Evolutionary conservation across 2,329 filamentous ascomycete species (phyloP).

Genomic region (Lachnellula subtilissima): DNA sequence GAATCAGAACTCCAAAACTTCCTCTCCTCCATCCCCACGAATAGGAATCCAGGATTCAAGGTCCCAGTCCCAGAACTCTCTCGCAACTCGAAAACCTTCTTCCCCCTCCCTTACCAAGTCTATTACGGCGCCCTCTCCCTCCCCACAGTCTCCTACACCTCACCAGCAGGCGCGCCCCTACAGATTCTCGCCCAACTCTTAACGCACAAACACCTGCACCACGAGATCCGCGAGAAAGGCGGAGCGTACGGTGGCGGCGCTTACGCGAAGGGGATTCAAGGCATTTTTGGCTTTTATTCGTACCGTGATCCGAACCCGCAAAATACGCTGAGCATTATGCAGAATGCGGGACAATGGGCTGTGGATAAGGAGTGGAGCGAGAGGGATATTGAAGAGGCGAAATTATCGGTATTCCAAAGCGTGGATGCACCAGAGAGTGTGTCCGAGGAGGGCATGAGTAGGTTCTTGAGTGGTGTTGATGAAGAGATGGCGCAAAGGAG

Average conservation of each 20-base stretch:
- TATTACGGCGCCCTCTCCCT: slow-evolving; percentile 85
- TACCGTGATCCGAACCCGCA: slow-evolving; percentile 94
- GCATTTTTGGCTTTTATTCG: slow-evolving; percentile 89
- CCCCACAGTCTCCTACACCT: slow-evolving; percentile 77
- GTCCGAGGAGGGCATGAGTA: slow-evolving; percentile 78
- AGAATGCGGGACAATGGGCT: slow-evolving; percentile 76
- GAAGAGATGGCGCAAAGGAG: slow-evolving; percentile 84
- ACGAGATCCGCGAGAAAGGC: slow-evolving; percentile 96
- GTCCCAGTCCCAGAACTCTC: slow-evolving; percentile 33
- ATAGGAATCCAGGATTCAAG: slow-evolving; percentile 36
- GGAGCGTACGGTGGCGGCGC: slow-evolving; percentile 94
- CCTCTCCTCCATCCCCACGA: slow-evolving; percentile 53
- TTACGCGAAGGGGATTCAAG: slow-evolving; percentile 72
- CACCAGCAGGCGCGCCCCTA: slow-evolving; percentile 69
- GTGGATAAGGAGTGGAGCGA: slow-evolving; percentile 75
- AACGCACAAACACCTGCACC: slow-evolving; percentile 93
- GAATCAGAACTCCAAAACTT: slow-evolving; percentile 67
- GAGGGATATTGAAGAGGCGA: slow-evolving; percentile 89
- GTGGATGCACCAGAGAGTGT: slow-evolving; percentile 87
- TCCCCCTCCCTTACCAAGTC: slow-evolving; percentile 92
- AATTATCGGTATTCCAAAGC: slow-evolving; percentile 87
- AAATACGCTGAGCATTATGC: slow-evolving; percentile 83
- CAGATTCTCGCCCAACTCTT: slow-evolving; percentile 87
- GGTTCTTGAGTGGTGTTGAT: slow-evolving; percentile 80
- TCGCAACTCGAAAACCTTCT: slow-evolving; percentile 71